A percentile compares a stretch with the other conserved stretches of the same genome.
phyloP scores from a whole-genome alignment of 768 basidiomycete genomes.

The Mrakia gelida region DNA sequence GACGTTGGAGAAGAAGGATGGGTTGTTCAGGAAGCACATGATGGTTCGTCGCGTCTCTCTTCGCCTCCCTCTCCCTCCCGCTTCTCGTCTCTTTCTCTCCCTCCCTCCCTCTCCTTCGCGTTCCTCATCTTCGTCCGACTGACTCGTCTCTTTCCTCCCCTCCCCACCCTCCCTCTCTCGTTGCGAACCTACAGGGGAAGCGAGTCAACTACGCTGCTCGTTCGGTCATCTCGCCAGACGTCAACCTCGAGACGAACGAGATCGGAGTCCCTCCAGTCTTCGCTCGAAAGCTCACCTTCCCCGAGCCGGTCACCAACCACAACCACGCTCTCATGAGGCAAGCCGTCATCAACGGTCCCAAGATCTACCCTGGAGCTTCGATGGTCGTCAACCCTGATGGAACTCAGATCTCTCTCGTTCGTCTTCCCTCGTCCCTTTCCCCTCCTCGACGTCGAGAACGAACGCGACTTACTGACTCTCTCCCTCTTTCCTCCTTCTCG shows the following conservation, averaged over 20 bases:
- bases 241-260: conserved; percentile 98
- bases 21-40: conserved; percentile 96
- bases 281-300: conserved; percentile 91
- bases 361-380: conserved; percentile 83
- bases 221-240: conserved; percentile 99
- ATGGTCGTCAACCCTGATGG: conserved; percentile 97
- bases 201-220: conserved; percentile 99
- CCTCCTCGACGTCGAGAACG: background rate
- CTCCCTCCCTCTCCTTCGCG: background rate
- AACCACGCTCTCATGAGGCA: conserved; percentile 86
- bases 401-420: conserved; percentile 72
- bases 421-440: conserved; percentile 33
- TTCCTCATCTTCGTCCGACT: background rate
- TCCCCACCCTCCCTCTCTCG: background rate
- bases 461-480: background rate
- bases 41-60: conserved; percentile 61
- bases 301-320: conserved; percentile 88
- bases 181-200: conserved; percentile 66
- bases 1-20: conserved; percentile 96
- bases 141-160: background rate
- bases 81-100: background rate
- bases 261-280: conserved; percentile 98
- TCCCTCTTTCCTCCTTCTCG: background rate
- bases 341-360: conserved; percentile 84
- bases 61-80: conserved; percentile 5